Evolutionary conservation across 2,329 filamentous ascomycete species (phyloP).

Genomic region (Xylaria sp.): DNA sequence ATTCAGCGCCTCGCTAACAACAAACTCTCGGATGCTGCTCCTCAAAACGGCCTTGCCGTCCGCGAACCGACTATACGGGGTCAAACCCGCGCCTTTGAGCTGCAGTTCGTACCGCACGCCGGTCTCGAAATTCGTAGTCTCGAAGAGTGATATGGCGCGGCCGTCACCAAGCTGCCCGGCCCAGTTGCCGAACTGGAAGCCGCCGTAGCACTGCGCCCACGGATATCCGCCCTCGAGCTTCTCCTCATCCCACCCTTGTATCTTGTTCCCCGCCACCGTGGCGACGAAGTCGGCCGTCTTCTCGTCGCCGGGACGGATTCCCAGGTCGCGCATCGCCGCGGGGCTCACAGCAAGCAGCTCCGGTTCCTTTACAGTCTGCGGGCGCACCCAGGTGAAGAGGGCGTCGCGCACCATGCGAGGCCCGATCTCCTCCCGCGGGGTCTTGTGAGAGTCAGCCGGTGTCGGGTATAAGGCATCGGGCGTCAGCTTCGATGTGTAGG

Average conservation of each 20-base stretch:
- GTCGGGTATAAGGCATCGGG: constrained; percentile 83
- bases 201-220: constrained; percentile 98
- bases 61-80: constrained; percentile 95
- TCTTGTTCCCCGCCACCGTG: constrained; percentile 82
- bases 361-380: constrained; percentile 75
- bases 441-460: constrained; percentile 82
- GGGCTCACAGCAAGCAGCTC: constrained; percentile 86
- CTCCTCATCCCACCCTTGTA: constrained; percentile 81
- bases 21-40: constrained; percentile 92
- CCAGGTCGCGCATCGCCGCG: constrained; percentile 83
- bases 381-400: constrained; percentile 90
- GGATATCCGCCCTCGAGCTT: constrained; percentile 80
- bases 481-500: constrained; percentile 74
- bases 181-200: constrained; percentile 85
- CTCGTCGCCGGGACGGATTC: constrained; percentile 75
- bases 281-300: constrained; percentile 78
- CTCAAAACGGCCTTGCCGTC: constrained; percentile 94
- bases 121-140: constrained; percentile 79
- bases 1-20: constrained; percentile 90
- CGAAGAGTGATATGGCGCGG: constrained; percentile 92
- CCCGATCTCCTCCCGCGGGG: constrained; percentile 78
- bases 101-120: constrained; percentile 87
- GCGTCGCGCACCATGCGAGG: constrained; percentile 88
- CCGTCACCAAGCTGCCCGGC: constrained; percentile 96
- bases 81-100: constrained; percentile 91